Percentiles rank a stretch among this genome's conserved stretches.
Evolutionary conservation across 1,139 yeast species (phyloP).

Genomic region (Kurtzmaniella natalensis): DNA sequence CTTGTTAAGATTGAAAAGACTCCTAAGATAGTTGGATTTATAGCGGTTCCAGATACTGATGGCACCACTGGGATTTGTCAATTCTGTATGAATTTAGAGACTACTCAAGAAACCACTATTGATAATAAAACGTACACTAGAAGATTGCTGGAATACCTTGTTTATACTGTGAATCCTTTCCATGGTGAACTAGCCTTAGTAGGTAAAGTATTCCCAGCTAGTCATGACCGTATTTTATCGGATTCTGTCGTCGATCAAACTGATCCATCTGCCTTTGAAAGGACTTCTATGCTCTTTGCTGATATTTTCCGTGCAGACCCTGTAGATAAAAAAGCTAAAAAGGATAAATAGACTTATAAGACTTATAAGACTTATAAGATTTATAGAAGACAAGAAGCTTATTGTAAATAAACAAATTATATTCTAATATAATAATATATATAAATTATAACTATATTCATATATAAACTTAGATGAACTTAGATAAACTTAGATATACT

Average conservation of each 20-base stretch:
- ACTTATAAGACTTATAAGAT: no score
- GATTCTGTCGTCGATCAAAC: conserved; percentile 1
- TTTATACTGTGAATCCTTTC: conserved; percentile 71
- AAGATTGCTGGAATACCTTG: conserved; percentile 68
- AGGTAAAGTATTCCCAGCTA: conserved; percentile 23
- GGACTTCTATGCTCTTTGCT: conserved; percentile 10
- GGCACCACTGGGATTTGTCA: conserved; percentile 68
- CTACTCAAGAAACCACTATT: conserved; percentile 63
- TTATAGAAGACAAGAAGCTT: no score
- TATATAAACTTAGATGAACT: no score
- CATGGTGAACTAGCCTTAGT: conserved; percentile 63
- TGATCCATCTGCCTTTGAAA: conserved; percentile 3
- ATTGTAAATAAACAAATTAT: no score
- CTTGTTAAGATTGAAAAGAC: conserved; percentile 60
- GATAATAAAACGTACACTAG: conserved; percentile 31
- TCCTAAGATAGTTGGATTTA: conserved; percentile 69
- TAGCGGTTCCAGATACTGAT: conserved; percentile 59
- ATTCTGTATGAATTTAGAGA: conserved; percentile 69
- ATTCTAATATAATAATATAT: no score
- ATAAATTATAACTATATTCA: no score
- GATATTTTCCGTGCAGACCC: conserved; percentile 25
- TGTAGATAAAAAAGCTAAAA: conserved; percentile 1
- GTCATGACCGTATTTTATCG: neutral
- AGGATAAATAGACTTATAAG: neutral
- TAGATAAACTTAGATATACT: no score